These are phyloP conservation scores for Boletus albobrunnescens DNA, from an alignment of 1,284 basidiomycete genomes.

Conservation along the genomic window DNA sequence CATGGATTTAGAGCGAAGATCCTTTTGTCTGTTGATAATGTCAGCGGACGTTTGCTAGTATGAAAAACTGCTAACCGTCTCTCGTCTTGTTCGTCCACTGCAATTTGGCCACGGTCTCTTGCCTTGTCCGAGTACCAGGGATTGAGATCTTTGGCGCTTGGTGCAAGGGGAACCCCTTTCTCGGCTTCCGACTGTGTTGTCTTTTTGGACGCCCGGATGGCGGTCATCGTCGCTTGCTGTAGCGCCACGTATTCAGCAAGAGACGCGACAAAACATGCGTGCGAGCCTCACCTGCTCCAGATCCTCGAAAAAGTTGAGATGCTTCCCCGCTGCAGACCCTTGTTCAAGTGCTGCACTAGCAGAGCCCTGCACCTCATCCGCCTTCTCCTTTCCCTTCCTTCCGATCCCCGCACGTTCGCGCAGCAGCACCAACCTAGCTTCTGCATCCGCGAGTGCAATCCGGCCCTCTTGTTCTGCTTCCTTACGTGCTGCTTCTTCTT, in stretches of 20 bases:
- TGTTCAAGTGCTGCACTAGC: slow-evolving; percentile 21
- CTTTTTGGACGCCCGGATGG: slow-evolving; percentile 44
- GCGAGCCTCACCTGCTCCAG: slow-evolving; percentile 52
- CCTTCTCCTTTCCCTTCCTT: slow-evolving; percentile 39
- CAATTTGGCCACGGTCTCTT: slow-evolving; percentile 34
- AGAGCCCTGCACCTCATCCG: slow-evolving; percentile 33
- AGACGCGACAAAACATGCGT: neutral
- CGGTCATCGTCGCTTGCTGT: slow-evolving; percentile 44
- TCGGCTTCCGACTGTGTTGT: slow-evolving; percentile 55
- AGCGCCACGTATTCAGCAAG: slow-evolving; percentile 2
- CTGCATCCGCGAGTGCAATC: slow-evolving; percentile 72
- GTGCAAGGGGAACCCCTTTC: slow-evolving; percentile 67
- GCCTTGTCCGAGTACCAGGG: slow-evolving; percentile 66
- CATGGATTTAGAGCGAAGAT: slow-evolving; percentile 55
- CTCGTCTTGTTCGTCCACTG: slow-evolving; percentile 21
- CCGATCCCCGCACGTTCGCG: slow-evolving; percentile 53
- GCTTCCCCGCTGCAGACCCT: slow-evolving; percentile 37
- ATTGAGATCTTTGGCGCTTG: slow-evolving; percentile 66
- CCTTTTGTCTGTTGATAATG: slow-evolving; percentile 47
- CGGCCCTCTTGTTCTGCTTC: slow-evolving; percentile 67
- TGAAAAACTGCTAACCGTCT: slow-evolving; percentile 22
- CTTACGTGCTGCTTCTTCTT: slow-evolving; percentile 68
- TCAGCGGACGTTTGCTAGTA: neutral
- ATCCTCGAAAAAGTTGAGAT: slow-evolving; percentile 79
- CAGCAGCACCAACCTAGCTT: slow-evolving; percentile 68